Percentiles rank a stretch among this genome's conserved stretches.
phyloP scores from a whole-genome alignment of 1,284 basidiomycete genomes.

The Cryptococcus jaspeensis region DNA sequence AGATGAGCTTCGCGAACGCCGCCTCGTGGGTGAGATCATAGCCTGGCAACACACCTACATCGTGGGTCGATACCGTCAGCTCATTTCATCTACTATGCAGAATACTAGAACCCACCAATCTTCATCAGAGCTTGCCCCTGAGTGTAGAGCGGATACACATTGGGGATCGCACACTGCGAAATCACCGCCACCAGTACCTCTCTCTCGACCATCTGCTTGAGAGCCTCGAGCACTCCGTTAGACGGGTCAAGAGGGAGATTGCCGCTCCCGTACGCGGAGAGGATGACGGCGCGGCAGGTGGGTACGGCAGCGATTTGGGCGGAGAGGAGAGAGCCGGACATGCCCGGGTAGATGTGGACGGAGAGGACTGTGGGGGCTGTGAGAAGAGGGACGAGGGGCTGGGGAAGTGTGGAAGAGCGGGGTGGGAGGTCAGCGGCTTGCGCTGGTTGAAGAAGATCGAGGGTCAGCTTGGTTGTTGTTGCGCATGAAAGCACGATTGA shows the following conservation, averaged over 20 bases:
- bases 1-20: slow-evolving; percentile 47
- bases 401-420: slow-evolving; percentile 18
- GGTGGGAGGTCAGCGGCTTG: slow-evolving; percentile 19
- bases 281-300: slow-evolving; percentile 44
- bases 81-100: neutral
- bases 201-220: slow-evolving; percentile 37
- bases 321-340: slow-evolving; percentile 42
- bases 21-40: slow-evolving; percentile 50
- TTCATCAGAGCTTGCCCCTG: slow-evolving; percentile 41
- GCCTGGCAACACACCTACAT: slow-evolving; percentile 40
- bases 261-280: slow-evolving; percentile 44
- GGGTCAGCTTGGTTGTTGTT: slow-evolving; percentile 1
- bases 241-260: slow-evolving; percentile 42
- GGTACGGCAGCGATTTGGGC: slow-evolving; percentile 45
- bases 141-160: slow-evolving; percentile 48
- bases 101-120: slow-evolving; percentile 24
- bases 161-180: slow-evolving; percentile 45
- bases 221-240: slow-evolving; percentile 35
- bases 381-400: slow-evolving; percentile 32
- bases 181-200: slow-evolving; percentile 50
- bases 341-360: slow-evolving; percentile 37
- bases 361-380: slow-evolving; percentile 31
- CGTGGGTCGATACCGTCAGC: neutral
- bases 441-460: slow-evolving; percentile 10
- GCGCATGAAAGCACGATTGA: neutral